Conservation (phyloP, 768 basidiomycete species). For the Chalciporus pseudorubinellus region DNA sequence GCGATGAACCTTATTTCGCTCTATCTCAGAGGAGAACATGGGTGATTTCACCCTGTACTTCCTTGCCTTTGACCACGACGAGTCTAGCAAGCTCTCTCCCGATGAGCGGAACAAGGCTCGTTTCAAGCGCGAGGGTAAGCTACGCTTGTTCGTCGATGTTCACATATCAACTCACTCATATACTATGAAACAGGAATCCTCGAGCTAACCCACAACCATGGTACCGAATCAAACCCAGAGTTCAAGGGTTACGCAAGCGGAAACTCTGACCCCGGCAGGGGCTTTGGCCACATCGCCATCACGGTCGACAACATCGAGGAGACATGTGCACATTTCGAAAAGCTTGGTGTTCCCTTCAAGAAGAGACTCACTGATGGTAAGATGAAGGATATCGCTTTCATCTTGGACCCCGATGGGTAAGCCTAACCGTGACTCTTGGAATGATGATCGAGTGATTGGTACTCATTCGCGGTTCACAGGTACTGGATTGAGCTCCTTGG, state of each 20-base stretch:
- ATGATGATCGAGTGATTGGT: neutral
- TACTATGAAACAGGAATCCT: conserved; percentile 54
- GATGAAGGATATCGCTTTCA: conserved; percentile 84
- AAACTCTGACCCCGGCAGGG: conserved; percentile 76
- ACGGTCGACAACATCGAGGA: conserved; percentile 78
- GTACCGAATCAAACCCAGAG: conserved; percentile 74
- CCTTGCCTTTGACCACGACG: conserved; percentile 73
- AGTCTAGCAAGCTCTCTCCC: conserved; percentile 41
- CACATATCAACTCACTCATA: neutral
- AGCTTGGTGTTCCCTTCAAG: conserved; percentile 79
- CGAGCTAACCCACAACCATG: conserved; percentile 88
- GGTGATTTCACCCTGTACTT: conserved; percentile 78
- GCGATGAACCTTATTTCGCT: neutral
- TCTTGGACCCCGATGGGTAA: conserved; percentile 82
- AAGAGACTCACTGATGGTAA: conserved; percentile 83
- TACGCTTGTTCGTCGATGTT: neutral
- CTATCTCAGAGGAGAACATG: conserved; percentile 47
- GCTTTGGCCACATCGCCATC: conserved; percentile 88
- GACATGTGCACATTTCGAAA: conserved; percentile 82
- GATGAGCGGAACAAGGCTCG: conserved; percentile 52
- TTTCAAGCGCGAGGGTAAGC: conserved; percentile 65
- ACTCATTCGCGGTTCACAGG: conserved; percentile 26
- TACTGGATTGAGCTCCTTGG: conserved; percentile 64
- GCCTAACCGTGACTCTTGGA: too few species aligned
- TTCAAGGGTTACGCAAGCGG: conserved; percentile 86